These are phyloP conservation scores for Scorias spongiosa DNA, from an alignment of 2,329 filamentous ascomycete genomes.

Conservation along the genomic window DNA sequence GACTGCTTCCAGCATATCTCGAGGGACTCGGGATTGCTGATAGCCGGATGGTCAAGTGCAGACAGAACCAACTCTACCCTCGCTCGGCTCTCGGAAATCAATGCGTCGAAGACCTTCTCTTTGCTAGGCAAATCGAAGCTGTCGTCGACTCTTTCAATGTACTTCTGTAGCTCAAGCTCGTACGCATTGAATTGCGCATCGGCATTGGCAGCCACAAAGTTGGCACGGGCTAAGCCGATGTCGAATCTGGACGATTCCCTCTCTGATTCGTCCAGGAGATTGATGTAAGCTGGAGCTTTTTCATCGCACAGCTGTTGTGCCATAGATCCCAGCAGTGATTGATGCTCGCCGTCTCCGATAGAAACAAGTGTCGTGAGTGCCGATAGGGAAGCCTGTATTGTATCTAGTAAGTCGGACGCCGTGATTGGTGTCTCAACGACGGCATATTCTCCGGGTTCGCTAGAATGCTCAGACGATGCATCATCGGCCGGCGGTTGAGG, in stretches of 20 bases:
- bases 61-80: constrained; percentile 16
- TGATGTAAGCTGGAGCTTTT: constrained; percentile 39
- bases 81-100: constrained; percentile 21
- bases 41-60: constrained; percentile 11
- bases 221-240: constrained; percentile 38
- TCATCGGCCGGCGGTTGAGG: constrained; percentile 2
- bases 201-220: constrained; percentile 40
- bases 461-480: constrained; percentile 12
- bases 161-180: constrained; percentile 36
- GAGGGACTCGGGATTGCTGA: constrained; percentile 7
- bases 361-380: constrained; percentile 32
- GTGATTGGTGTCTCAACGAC: constrained; percentile 53
- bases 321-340: constrained; percentile 39
- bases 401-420: constrained; percentile 50
- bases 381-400: constrained; percentile 45
- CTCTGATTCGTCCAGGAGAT: constrained; percentile 17
- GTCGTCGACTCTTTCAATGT: constrained; percentile 27
- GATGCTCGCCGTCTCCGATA: constrained; percentile 33
- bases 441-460: constrained; percentile 44
- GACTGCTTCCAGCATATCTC: constrained; percentile 37
- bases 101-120: constrained; percentile 40
- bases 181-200: constrained; percentile 41
- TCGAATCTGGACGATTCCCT: constrained; percentile 20
- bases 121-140: constrained; percentile 22
- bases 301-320: constrained; percentile 40